phyloP scores from a whole-genome alignment of 2,329 filamentous ascomycete genomes.

The Paecilomyces niveus region DNA sequence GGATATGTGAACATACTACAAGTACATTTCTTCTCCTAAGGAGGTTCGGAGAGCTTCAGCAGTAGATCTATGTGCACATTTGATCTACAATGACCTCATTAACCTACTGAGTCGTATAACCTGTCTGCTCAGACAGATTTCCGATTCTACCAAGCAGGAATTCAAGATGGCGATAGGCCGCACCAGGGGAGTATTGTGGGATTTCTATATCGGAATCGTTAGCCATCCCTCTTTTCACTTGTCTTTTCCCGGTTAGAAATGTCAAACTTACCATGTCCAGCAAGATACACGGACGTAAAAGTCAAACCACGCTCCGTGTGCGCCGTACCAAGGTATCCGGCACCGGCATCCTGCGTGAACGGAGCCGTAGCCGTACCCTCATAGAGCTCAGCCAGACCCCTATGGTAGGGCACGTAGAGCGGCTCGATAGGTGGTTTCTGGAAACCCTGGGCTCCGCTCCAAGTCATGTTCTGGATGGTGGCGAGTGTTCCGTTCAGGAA shows the following conservation, averaged over 20 bases:
- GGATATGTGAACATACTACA: background rate
- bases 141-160: constrained; percentile 65
- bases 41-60: background rate
- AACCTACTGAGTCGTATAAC: background rate
- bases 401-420: constrained; percentile 62
- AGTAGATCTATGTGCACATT: background rate
- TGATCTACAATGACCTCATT: background rate
- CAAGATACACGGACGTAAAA: constrained; percentile 6
- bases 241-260: background rate
- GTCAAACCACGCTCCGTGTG: constrained; percentile 65
- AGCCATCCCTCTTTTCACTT: background rate
- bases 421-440: constrained; percentile 59
- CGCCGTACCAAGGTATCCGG: constrained; percentile 61
- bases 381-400: constrained; percentile 24
- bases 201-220: constrained; percentile 14
- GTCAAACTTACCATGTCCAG: constrained; percentile 6
- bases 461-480: constrained; percentile 77
- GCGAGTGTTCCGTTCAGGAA: constrained; percentile 64
- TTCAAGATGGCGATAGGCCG: constrained; percentile 67
- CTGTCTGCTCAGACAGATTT: constrained; percentile 32
- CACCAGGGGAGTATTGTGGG: constrained; percentile 61
- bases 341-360: constrained; percentile 49
- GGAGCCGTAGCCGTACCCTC: constrained; percentile 7
- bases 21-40: background rate
- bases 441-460: constrained; percentile 67